Evolutionary conservation across 2,329 filamentous ascomycete genomes (phyloP).

Genomic region (Pezicula rhizophila): DNA sequence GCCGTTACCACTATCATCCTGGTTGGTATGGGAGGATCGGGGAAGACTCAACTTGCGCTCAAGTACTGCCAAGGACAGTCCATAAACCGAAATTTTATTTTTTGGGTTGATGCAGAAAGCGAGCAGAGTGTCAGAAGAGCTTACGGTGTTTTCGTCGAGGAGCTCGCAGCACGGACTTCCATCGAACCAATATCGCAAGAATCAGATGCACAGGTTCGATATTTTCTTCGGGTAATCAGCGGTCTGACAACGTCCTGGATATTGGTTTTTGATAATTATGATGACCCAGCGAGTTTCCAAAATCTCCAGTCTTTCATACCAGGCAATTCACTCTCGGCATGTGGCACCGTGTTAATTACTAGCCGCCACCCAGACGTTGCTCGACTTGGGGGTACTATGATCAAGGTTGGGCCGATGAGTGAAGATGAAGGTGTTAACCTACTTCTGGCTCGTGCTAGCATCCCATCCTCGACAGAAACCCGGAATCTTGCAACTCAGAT

Average conservation of each 20-base stretch:
- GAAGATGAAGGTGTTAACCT: background rate
- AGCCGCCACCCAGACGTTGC: background rate
- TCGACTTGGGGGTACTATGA: background rate
- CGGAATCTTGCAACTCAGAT: background rate
- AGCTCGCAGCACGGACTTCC: background rate
- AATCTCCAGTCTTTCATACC: background rate
- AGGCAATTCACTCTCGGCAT: background rate
- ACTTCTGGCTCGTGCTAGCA: background rate
- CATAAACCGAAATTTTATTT: background rate
- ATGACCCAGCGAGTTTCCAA: background rate
- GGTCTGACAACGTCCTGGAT: background rate
- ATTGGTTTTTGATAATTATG: background rate
- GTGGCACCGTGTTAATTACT: background rate
- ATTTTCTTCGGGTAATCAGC: background rate
- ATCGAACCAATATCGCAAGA: no score
- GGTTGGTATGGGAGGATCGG: background rate
- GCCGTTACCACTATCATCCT: no score
- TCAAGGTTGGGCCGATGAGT: background rate
- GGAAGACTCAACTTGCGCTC: background rate
- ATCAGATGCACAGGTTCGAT: background rate
- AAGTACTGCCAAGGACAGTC: background rate
- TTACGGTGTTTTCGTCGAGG: background rate
- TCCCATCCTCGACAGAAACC: no score
- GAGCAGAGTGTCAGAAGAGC: background rate
- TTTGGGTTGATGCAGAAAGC: background rate